These are phyloP conservation scores for Daldinia sp. DNA, from an alignment of 2,329 filamentous ascomycete genomes.

Conservation along the genomic window DNA sequence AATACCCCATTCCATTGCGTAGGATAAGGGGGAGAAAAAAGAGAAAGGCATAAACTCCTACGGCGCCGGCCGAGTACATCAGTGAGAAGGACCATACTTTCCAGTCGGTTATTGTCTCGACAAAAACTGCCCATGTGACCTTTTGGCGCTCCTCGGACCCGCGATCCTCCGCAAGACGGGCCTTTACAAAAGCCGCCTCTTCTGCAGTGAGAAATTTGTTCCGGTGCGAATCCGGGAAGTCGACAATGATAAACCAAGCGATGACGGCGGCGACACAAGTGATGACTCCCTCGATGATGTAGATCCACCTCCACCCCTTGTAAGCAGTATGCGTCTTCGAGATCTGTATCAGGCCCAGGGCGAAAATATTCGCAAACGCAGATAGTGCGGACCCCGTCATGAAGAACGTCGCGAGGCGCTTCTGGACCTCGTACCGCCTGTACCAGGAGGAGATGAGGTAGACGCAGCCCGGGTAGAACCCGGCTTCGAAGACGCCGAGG, in stretches of 20 bases:
- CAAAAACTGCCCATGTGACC: slow-evolving; percentile 39
- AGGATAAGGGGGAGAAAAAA: slow-evolving; percentile 47
- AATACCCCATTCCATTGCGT: slow-evolving; percentile 40
- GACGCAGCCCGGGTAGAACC: slow-evolving; percentile 59
- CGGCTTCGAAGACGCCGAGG: slow-evolving; percentile 61
- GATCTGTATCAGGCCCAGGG: slow-evolving; percentile 53
- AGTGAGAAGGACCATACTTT: slow-evolving; percentile 43
- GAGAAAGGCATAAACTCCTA: slow-evolving; percentile 44
- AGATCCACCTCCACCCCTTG: slow-evolving; percentile 63
- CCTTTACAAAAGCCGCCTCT: slow-evolving; percentile 52
- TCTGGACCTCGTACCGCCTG: slow-evolving; percentile 52
- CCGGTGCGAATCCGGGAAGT: slow-evolving; percentile 57
- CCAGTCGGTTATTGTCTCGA: slow-evolving; percentile 40
- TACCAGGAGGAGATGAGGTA: slow-evolving; percentile 56
- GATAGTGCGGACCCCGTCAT: slow-evolving; percentile 49
- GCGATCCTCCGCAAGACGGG: slow-evolving; percentile 48
- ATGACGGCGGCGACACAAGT: slow-evolving; percentile 49
- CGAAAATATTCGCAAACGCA: slow-evolving; percentile 46
- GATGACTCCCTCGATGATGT: slow-evolving; percentile 58
- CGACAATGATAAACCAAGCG: slow-evolving; percentile 59
- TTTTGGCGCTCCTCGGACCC: slow-evolving; percentile 41
- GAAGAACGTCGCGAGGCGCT: slow-evolving; percentile 49
- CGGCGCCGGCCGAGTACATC: slow-evolving; percentile 44
- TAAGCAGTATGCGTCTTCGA: slow-evolving; percentile 57
- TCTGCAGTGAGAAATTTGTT: slow-evolving; percentile 58